A percentile compares a stretch with the other conserved stretches of the same genome.
Conservation (phyloP, 169 alveolate genomes). For the Plasmodium sp. region DNA sequence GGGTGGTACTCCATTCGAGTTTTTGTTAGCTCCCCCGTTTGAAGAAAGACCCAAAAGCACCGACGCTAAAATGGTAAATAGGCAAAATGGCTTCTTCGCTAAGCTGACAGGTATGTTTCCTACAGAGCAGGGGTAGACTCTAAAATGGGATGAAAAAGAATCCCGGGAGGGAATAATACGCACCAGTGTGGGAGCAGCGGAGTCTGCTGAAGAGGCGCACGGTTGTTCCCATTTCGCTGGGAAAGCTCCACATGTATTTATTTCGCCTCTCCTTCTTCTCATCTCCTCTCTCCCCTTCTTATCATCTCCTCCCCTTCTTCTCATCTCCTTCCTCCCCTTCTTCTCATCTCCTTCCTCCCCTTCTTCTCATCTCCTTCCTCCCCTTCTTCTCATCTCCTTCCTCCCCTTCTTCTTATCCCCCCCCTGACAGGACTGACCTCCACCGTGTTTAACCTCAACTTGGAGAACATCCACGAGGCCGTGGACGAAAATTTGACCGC, state of each 20-base stretch:
- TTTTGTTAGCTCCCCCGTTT: background rate
- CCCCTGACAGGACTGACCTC: slow-evolving; percentile 12
- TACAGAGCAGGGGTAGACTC: background rate
- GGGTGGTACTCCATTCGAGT: background rate
- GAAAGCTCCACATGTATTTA: background rate
- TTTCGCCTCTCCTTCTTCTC: background rate
- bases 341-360: too few relatives aligned
- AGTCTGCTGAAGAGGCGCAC: background rate
- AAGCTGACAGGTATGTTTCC: slow-evolving; percentile 50
- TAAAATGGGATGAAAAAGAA: background rate
- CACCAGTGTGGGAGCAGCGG: background rate
- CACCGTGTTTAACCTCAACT: slow-evolving; percentile 3
- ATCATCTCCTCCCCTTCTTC: background rate
- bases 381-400: background rate
- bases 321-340: too few relatives aligned
- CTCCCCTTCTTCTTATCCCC: background rate
- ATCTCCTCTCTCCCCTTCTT: too few relatives aligned
- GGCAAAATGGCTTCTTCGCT: slow-evolving; percentile 30
- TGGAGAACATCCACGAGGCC: slow-evolving; percentile 38
- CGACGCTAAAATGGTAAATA: slow-evolving; percentile 42
- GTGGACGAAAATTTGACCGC: slow-evolving; percentile 47
- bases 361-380: too few relatives aligned
- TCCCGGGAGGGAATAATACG: background rate
- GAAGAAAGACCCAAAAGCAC: background rate
- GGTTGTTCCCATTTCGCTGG: background rate